These are phyloP conservation scores for Fallopia convolvulus DNA, from an alignment of 148 eudicot species.

Conservation along the genomic window DNA sequence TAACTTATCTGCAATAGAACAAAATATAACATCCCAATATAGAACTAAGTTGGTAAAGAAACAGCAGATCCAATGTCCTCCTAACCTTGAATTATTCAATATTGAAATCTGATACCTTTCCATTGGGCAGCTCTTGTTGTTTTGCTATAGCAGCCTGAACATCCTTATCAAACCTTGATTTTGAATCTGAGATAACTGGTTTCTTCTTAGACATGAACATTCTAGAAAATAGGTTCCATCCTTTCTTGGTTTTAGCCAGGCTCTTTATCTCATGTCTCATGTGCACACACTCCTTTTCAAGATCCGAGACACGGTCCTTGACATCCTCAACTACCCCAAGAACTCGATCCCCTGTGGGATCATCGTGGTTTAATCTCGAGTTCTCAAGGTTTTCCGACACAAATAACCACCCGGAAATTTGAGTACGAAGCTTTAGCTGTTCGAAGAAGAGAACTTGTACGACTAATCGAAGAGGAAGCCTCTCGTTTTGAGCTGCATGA, in stretches of 20 bases:
- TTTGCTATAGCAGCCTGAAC: neutral
- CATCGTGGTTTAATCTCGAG: conserved; percentile 28
- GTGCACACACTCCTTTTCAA: conserved; percentile 51
- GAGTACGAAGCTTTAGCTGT: conserved; percentile 59
- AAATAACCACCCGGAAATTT: conserved; percentile 67
- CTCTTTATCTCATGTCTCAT: conserved; percentile 55
- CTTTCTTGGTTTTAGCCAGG: conserved; percentile 41
- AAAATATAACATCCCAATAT: neutral
- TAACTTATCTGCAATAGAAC: neutral
- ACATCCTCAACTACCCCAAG: conserved; percentile 30
- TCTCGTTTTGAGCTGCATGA: conserved; percentile 74
- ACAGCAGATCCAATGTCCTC: neutral
- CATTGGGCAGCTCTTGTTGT: neutral
- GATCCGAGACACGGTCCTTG: conserved; percentile 52
- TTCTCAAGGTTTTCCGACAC: conserved; percentile 50
- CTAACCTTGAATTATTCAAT: neutral
- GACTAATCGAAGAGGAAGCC: conserved; percentile 64
- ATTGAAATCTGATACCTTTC: neutral
- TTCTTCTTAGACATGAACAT: conserved; percentile 21
- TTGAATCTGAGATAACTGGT: neutral
- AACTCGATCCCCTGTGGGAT: conserved; percentile 20
- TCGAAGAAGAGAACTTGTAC: conserved; percentile 77
- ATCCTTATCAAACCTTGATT: neutral
- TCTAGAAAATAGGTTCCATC: conserved; percentile 47
- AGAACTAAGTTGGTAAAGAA: neutral